These are phyloP conservation scores for Russula vinacea DNA, from an alignment of 768 basidiomycete species.

Conservation along the genomic window DNA sequence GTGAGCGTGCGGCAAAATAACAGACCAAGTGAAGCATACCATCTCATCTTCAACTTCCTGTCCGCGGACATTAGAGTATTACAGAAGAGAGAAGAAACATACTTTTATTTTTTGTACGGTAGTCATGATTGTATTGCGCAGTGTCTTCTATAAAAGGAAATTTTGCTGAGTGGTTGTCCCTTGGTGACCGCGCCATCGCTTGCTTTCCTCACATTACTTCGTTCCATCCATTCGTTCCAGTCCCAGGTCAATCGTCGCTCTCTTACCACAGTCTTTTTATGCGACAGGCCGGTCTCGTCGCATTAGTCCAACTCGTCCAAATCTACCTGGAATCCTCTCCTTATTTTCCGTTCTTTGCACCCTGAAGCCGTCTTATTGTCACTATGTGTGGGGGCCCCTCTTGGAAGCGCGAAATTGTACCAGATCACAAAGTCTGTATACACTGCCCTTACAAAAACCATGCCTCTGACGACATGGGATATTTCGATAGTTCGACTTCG, in stretches of 20 bases:
- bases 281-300: constrained; percentile 34
- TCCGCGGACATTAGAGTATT: constrained; percentile 16
- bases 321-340: constrained; percentile 13
- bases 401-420: constrained; percentile 97
- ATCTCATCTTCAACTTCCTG: constrained; percentile 97
- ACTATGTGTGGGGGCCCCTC: constrained; percentile 71
- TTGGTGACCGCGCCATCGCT: constrained; percentile 7
- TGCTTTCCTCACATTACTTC: not conserved
- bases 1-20: constrained; percentile 29
- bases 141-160: constrained; percentile 13
- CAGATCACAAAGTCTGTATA: constrained; percentile 86
- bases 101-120: constrained; percentile 91
- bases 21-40: constrained; percentile 49
- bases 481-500: constrained; percentile 81
- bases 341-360: constrained; percentile 26
- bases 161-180: not conserved
- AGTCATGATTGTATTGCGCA: constrained; percentile 53
- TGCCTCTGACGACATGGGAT: constrained; percentile 5
- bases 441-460: not conserved
- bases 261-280: constrained; percentile 32
- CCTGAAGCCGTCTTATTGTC: constrained; percentile 21
- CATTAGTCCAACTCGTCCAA: constrained; percentile 32
- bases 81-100: constrained; percentile 26
- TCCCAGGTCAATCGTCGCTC: constrained; percentile 19
- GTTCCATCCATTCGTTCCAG: too few species aligned